Conservation (phyloP, 163 green algal species). For the Prototheca cutis region DNA sequence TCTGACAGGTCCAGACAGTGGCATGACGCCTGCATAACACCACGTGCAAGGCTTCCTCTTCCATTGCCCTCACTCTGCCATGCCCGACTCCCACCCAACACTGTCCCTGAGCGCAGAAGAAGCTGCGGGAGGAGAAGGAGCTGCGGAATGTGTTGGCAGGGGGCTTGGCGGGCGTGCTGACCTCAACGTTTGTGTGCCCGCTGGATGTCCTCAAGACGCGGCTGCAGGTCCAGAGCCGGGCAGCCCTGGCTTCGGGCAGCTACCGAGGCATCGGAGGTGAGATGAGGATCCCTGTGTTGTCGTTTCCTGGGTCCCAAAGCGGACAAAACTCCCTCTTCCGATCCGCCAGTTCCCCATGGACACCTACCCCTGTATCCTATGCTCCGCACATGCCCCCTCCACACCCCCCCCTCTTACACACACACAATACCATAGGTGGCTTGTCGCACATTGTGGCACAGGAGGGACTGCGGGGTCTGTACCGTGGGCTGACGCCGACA, state of each 20-base stretch:
- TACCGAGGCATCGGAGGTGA: slow-evolving; percentile 28
- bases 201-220: slow-evolving; percentile 88
- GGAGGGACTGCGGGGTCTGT: slow-evolving; percentile 72
- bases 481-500: slow-evolving; percentile 74
- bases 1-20: too few relatives aligned
- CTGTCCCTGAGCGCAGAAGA: too few relatives aligned
- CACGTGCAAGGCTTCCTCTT: too few relatives aligned
- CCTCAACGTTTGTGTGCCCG: slow-evolving; percentile 86
- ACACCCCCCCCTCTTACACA: background rate
- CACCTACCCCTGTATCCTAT: too few relatives aligned
- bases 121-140: slow-evolving; percentile 36
- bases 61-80: too few relatives aligned
- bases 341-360: too few relatives aligned
- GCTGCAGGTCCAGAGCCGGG: slow-evolving; percentile 68
- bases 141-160: slow-evolving; percentile 56
- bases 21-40: too few relatives aligned
- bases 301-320: too few relatives aligned
- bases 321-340: too few relatives aligned
- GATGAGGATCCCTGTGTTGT: too few relatives aligned
- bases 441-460: slow-evolving; percentile 58
- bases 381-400: background rate
- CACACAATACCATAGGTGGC: too few relatives aligned
- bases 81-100: too few relatives aligned
- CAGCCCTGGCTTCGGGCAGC: background rate
- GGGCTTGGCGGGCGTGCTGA: slow-evolving; percentile 65